A percentile compares a stretch with the other conserved stretches of the same genome.
Evolutionary conservation across 352 stramenopile species (phyloP).

Genomic region (Phytophthora constricta): DNA sequence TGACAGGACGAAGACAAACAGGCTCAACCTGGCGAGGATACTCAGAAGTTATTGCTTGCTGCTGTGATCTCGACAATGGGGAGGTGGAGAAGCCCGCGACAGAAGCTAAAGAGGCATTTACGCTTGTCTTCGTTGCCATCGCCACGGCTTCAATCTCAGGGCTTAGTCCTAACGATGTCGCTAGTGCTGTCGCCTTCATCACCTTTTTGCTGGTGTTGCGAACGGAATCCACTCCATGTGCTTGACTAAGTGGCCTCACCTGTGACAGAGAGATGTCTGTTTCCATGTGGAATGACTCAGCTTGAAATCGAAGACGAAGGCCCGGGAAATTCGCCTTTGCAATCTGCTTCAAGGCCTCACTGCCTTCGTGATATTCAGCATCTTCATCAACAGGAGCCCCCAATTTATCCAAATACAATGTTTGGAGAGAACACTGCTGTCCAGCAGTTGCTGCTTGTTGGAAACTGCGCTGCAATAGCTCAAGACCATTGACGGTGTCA

Average conservation of each 20-base stretch:
- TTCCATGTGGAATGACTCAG: slow-evolving; percentile 12
- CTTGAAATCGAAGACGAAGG: slow-evolving; percentile 22
- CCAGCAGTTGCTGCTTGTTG: slow-evolving; percentile 32
- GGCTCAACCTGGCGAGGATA: slow-evolving; percentile 13
- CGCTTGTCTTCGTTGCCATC: slow-evolving; percentile 26
- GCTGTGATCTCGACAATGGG: slow-evolving; percentile 1
- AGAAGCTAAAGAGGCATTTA: slow-evolving; percentile 30
- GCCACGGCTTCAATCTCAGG: slow-evolving; percentile 25
- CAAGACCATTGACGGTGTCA: slow-evolving; percentile 18
- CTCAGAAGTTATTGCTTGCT: slow-evolving; percentile 3
- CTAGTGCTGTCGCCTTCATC: neutral
- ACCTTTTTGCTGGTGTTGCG: neutral
- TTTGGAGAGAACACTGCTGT: slow-evolving; percentile 29
- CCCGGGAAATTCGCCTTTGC: slow-evolving; percentile 24
- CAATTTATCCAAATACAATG: slow-evolving; percentile 19
- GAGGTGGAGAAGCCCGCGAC: slow-evolving; percentile 13
- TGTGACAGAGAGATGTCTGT: neutral
- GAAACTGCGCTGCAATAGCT: slow-evolving; percentile 31
- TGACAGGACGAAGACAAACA: slow-evolving; percentile 12
- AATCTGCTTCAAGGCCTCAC: slow-evolving; percentile 14
- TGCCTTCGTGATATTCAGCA: slow-evolving; percentile 12
- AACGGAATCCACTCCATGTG: neutral
- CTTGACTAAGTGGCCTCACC: neutral
- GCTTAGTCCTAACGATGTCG: slow-evolving; percentile 3
- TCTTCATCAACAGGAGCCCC: slow-evolving; percentile 5